Evolutionary conservation across 176 grass and related monocot genomes (phyloP).

Genomic region (Eragrostis nindensis): DNA sequence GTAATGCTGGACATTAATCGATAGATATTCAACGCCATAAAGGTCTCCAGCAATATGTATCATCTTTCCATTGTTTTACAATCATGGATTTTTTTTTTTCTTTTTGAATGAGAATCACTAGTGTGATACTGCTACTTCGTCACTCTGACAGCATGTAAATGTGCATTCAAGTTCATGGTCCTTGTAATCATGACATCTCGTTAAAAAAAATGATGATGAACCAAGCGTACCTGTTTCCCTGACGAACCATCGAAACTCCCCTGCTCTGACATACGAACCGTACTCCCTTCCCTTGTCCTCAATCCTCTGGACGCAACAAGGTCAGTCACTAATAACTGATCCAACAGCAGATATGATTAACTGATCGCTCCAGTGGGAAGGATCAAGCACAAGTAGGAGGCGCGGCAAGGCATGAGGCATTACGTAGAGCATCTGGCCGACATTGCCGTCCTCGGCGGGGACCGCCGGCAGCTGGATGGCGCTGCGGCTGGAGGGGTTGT

Average conservation of each 20-base stretch:
- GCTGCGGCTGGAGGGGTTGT: constrained; percentile 80
- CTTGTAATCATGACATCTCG: neutral
- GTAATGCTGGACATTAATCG: neutral
- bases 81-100: neutral
- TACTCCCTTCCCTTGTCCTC: constrained; percentile 87
- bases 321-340: neutral
- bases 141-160: no score
- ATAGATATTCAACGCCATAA: neutral
- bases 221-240: constrained; percentile 78
- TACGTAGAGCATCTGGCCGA: constrained; percentile 99
- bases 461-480: constrained; percentile 84
- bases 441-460: constrained; percentile 91
- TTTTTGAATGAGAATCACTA: no score
- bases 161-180: neutral
- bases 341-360: neutral
- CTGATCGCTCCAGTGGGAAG: neutral
- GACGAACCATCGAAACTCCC: constrained; percentile 84
- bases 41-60: neutral
- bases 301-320: constrained; percentile 64
- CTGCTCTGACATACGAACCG: constrained; percentile 76
- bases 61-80: neutral
- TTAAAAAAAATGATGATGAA: constrained; percentile 2
- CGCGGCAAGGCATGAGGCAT: constrained; percentile 4
- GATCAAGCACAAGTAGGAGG: neutral
- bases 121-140: neutral